Conservation (phyloP, 495 filamentous ascomycete species). For the Xylaria longipes region DNA sequence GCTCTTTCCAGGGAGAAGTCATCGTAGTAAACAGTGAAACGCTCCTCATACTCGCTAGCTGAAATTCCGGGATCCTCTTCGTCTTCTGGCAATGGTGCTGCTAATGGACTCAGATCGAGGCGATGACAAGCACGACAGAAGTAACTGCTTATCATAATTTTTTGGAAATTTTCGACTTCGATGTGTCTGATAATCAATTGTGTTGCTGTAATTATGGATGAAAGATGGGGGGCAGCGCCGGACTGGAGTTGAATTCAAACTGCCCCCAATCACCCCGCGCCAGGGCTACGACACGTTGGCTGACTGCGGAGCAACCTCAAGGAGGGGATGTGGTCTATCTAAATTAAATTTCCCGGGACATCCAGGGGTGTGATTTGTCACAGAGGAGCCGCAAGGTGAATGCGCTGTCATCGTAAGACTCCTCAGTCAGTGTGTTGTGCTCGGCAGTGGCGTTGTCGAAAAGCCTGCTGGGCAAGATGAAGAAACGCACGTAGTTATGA, state of each 20-base stretch:
- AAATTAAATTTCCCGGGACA: no score
- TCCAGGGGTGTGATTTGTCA: no score
- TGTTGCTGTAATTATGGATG: not conserved
- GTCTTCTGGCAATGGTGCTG: not conserved
- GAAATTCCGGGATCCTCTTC: not conserved
- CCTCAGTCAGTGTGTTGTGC: no score
- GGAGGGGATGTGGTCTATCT: no score
- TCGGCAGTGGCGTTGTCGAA: no score
- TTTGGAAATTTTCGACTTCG: not conserved
- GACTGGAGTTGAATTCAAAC: not conserved
- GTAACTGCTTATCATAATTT: not conserved
- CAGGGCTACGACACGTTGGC: no score
- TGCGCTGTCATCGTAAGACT: no score
- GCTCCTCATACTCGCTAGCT: not conserved
- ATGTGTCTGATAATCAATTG: not conserved
- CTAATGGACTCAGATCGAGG: not conserved
- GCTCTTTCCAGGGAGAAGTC: not conserved
- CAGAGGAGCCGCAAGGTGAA: no score
- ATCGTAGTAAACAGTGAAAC: not conserved
- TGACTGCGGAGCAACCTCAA: no score
- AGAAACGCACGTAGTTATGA: not conserved
- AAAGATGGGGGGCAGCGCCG: no score
- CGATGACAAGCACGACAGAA: not conserved
- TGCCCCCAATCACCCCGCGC: not conserved
- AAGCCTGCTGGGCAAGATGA: no score